Percentiles rank a stretch among this genome's conserved stretches.
Conservation (phyloP, 73 alveolate genomes). For the Tetrahymena malaccensis region DNA sequence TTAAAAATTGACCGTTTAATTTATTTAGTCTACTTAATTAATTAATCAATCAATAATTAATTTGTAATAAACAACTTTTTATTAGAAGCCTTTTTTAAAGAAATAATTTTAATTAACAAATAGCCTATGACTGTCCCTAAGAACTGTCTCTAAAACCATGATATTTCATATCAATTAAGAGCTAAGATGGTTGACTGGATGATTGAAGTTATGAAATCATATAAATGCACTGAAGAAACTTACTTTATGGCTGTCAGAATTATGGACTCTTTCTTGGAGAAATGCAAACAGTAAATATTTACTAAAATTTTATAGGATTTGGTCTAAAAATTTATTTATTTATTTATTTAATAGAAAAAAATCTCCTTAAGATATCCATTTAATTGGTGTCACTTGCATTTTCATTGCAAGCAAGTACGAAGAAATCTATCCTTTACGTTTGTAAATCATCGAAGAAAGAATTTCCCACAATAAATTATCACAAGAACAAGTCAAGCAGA, state of each 20-base stretch:
- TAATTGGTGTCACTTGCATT: constrained; percentile 70
- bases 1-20: background rate
- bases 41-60: no score
- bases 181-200: constrained; percentile 94
- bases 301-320: no score
- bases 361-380: constrained; percentile 46
- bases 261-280: constrained; percentile 65
- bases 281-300: constrained; percentile 12
- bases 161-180: constrained; percentile 53
- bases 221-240: constrained; percentile 59
- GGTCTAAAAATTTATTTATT: no score
- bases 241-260: constrained; percentile 77
- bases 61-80: background rate
- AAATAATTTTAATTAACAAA: background rate
- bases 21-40: no score
- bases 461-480: constrained; percentile 29
- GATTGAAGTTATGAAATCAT: constrained; percentile 82
- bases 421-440: constrained; percentile 87
- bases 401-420: constrained; percentile 89
- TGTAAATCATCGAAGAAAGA: constrained; percentile 38
- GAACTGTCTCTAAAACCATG: constrained; percentile 36
- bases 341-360: background rate
- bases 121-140: background rate
- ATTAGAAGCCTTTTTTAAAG: background rate
- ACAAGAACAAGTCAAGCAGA: constrained; percentile 2